Evolutionary conservation across 1,284 basidiomycete genomes (phyloP), one percentile per base, ranked within the genome.

Genomic region (Leccinum fallax): DNA sequence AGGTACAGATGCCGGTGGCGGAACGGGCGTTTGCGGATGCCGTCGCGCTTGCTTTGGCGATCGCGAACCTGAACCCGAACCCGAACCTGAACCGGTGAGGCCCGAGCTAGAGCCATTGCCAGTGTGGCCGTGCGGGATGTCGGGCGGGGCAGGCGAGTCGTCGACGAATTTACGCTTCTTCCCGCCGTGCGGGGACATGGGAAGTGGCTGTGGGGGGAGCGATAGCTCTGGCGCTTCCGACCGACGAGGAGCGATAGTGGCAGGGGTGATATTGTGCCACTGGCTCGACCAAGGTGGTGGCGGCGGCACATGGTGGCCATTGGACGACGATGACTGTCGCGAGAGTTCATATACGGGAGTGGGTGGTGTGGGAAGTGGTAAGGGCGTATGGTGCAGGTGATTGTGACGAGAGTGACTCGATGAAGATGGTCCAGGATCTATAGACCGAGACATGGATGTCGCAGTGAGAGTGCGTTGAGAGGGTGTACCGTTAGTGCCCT

Each of bases 231-330:
- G 65, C 1, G 61, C 71, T 58, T 72, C 73, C 1, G 69, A 71
- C n/a, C 61, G 74, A 16, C 57, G 67, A 51, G 65, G 24, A n/a
- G 59, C 55, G 1, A 60, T 48, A 6, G 74, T 58, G 2, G 58
- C 56, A 10, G 70, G 30, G 2, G 64, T 64, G 15, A 80, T 75
- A 15, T 75, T 77, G 62, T 80, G 80, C 83, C 87, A 84, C 58
- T 82, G 73, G 36, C 34, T 77, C 16, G 86, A 86, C 89, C 88
- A 90, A 2, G 88, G 87, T n/a, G 88, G 86, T 0, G 86, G 85
- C 0, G 88, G 85, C 3, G 82, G 83, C 48, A 81, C 75, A 30
- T 77, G 75, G 58, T 76, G 78, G 2, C 65, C 73, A 52, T 69
- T 72, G 6, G 70, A 59, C 28, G 71, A 69, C 2, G 73, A 69